Conservation (phyloP, 306 rosid genomes). For the Lagenaria siceraria region DNA sequence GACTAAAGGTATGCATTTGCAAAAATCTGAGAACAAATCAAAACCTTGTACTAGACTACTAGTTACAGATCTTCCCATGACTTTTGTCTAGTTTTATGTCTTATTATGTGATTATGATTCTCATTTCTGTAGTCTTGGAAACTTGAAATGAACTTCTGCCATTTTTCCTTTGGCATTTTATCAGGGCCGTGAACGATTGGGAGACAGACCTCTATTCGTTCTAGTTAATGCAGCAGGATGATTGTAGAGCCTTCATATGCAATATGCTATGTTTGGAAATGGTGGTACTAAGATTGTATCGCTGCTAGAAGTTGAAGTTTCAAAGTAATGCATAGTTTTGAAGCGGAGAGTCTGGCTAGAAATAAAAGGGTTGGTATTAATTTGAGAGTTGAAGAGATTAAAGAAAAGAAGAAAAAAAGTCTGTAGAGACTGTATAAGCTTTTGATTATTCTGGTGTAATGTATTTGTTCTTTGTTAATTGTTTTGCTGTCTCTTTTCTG, state of each 20-base stretch:
- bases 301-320: conserved; percentile 9
- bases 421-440: neutral
- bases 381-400: conserved; percentile 15
- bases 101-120: neutral
- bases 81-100: neutral
- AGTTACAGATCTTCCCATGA: neutral
- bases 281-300: neutral
- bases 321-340: neutral
- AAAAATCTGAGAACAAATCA: neutral
- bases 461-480: neutral
- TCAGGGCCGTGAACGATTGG: conserved; percentile 80
- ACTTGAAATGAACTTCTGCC: neutral
- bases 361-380: conserved; percentile 13
- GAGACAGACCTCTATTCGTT: conserved; percentile 58
- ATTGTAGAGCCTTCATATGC: conserved; percentile 17
- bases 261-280: conserved; percentile 3
- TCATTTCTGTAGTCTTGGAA: neutral
- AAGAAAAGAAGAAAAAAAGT: neutral
- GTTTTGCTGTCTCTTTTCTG: neutral
- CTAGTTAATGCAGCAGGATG: conserved; percentile 44
- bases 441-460: neutral
- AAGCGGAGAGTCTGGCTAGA: conserved; percentile 6
- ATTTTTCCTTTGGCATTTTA: conserved; percentile 11
- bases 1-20: conserved; percentile 47
- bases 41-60: neutral